These are phyloP conservation scores for Sesbania bispinosa DNA, from an alignment of 306 rosid genomes.

Conservation along the genomic window DNA sequence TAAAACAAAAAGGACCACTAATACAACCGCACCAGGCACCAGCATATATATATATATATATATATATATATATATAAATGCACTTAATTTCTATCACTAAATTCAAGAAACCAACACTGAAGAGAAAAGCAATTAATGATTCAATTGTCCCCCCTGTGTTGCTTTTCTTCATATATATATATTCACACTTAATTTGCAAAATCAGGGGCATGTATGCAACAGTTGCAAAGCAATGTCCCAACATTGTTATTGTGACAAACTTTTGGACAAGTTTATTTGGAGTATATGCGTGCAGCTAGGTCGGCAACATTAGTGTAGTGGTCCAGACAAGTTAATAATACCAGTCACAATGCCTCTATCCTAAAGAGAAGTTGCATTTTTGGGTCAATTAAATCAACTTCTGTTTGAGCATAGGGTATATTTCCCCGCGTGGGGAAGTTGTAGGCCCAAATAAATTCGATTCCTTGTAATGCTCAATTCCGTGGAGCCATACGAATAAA, in stretches of 20 bases:
- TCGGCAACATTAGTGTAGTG: not conserved
- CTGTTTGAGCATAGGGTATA: no score
- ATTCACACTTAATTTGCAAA: not conserved
- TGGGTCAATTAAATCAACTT: not conserved
- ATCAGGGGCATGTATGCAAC: not conserved
- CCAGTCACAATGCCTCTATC: not conserved
- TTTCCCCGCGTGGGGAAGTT: conserved; percentile 15
- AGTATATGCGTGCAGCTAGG: conserved; percentile 7
- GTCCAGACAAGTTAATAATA: conserved; percentile 1
- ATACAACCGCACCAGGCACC: no score
- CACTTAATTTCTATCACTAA: not conserved
- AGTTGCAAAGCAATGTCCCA: conserved; percentile 2
- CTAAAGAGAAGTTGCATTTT: conserved; percentile 15
- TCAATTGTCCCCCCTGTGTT: conserved; percentile 10
- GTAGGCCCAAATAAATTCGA: conserved; percentile 24
- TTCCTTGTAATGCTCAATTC: not conserved
- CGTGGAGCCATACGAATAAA: not conserved
- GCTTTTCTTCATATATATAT: not conserved
- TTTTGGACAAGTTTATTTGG: conserved; percentile 9
- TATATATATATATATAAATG: no score
- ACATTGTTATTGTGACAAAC: not conserved
- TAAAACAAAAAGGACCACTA: not conserved
- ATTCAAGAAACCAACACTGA: not conserved
- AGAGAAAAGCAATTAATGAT: not conserved
- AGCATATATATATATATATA: no score